A percentile compares a stretch with the other conserved stretches of the same genome.
These are phyloP conservation scores for Phytophthora fragariae DNA, from an alignment of 352 stramenopile genomes.

Conservation along the genomic window DNA sequence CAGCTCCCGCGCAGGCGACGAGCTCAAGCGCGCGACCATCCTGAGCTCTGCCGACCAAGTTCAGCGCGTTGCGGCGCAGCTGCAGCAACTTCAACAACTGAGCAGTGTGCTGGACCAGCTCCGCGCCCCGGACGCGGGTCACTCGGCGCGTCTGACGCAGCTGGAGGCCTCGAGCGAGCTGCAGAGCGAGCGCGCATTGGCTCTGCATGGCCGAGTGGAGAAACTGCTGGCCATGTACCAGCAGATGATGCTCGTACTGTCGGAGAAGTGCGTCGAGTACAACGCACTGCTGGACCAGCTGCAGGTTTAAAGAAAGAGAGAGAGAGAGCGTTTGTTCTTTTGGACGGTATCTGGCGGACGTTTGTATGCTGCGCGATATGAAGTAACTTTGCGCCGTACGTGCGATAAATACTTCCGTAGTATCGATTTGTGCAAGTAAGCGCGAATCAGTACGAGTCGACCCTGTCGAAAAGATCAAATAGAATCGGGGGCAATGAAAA, in stretches of 20 bases:
- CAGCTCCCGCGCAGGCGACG: conserved; percentile 38
- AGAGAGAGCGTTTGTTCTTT: too few species aligned
- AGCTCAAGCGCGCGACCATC: conserved; percentile 71
- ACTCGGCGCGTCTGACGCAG: conserved; percentile 32
- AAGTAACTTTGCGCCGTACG: too few species aligned
- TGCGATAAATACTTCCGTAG: too few species aligned
- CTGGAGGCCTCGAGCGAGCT: conserved; percentile 43
- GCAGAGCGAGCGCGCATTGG: conserved; percentile 54
- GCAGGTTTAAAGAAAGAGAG: conserved; percentile 23
- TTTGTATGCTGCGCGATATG: too few species aligned
- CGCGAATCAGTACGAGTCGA: too few species aligned
- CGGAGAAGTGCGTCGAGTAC: conserved; percentile 77
- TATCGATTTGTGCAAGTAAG: too few species aligned
- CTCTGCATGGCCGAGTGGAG: conserved; percentile 59
- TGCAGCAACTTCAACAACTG: conserved; percentile 60
- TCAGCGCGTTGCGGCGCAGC: conserved; percentile 41
- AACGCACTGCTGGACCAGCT: conserved; percentile 64
- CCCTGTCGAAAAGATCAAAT: too few species aligned
- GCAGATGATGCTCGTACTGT: conserved; percentile 76
- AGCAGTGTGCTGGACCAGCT: conserved; percentile 55
- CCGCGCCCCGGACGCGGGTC: conserved; percentile 28
- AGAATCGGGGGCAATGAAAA: too few species aligned
- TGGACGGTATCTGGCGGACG: too few species aligned
- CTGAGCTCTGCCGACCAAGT: conserved; percentile 61
- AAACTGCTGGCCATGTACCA: conserved; percentile 64